Conservation (phyloP, 2,329 filamentous ascomycete genomes). For the Diaporthe capsici region DNA sequence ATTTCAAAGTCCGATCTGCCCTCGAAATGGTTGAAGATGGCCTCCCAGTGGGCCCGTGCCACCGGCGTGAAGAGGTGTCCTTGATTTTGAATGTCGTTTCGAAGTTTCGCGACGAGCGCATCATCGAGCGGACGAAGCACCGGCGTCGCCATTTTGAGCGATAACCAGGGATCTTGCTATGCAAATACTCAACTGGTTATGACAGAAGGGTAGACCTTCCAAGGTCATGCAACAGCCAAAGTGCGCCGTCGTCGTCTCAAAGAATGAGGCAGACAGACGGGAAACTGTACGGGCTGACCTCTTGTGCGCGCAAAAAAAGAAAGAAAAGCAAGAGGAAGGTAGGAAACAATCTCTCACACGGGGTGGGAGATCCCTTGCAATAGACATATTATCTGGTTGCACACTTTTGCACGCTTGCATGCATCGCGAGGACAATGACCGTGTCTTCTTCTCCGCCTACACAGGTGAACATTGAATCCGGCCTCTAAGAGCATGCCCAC, state of each 20-base stretch:
- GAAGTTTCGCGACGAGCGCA: background rate
- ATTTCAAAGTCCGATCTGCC: background rate
- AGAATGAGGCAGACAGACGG: slow-evolving; percentile 10
- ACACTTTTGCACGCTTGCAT: background rate
- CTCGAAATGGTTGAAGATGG: background rate
- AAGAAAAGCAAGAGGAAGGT: slow-evolving; percentile 10
- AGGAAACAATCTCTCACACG: slow-evolving; percentile 13
- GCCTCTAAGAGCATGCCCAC: background rate
- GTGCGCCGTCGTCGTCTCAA: slow-evolving; percentile 14
- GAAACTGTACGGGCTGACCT: background rate
- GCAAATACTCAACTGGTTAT: background rate
- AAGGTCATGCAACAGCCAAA: background rate
- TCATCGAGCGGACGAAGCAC: slow-evolving; percentile 21
- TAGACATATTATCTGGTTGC: slow-evolving; percentile 26
- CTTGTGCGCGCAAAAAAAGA: slow-evolving; percentile 5
- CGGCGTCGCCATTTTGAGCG: slow-evolving; percentile 17
- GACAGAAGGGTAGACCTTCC: no score
- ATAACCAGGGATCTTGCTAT: background rate
- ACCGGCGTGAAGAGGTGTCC: background rate
- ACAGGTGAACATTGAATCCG: background rate
- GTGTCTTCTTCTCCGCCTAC: slow-evolving; percentile 21
- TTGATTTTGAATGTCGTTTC: background rate
- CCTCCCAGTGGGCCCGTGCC: slow-evolving; percentile 8
- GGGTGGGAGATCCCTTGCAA: slow-evolving; percentile 12
- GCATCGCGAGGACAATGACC: slow-evolving; percentile 33